Evolutionary conservation across 2,329 filamentous ascomycete species (phyloP), one percentile per base, ranked within the genome.

Genomic region (Xylaria polymorpha): DNA sequence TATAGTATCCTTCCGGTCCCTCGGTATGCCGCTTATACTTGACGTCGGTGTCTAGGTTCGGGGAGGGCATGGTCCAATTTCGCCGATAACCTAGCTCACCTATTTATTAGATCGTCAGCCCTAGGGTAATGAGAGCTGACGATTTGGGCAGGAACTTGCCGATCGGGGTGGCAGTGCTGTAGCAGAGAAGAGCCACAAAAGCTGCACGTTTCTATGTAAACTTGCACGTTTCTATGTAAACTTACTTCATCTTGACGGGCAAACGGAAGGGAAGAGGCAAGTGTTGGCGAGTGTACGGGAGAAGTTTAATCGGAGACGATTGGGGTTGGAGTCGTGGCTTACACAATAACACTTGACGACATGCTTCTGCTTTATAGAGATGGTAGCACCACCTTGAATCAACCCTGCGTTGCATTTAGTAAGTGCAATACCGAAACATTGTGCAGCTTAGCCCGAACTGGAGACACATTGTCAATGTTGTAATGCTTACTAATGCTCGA

Each of bases 111-210:
- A 37, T 20, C 7, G n/a, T 37, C 12, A 55, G 18, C 12, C 4
- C 37, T 15, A 37, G n/a, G 29, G 15, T 5, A 37, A 37, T n/a
- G 5, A 55, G 9, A 20, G 4, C 14, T 15, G 9, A 82, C 29
- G 9, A 82, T 5, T 55, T n/a, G 14, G 25, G 20, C 6, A 37
- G n/a, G 4, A n/a, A 37, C 51, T 20, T 6, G 37, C 51, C 12
- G 15, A 55, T 37, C 4, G 51, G 51, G 5, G 15, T 20, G 15
- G 51, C 51, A 35, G 37, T 37, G 32, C 51, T 35, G 32, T 20
- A 55, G 29, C n/a, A n/a, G n/a, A n/a, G n/a, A n/a, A n/a, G n/a
- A n/a, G n/a, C n/a, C n/a, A n/a, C n/a, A n/a, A n/a, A n/a, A n/a
- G n/a, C n/a, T n/a, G n/a, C n/a, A n/a, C n/a, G n/a, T n/a, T 35